These are phyloP conservation scores for Gonapodya sp. DNA, from an alignment of 192 early-diverging fungal species.

Conservation along the genomic window DNA sequence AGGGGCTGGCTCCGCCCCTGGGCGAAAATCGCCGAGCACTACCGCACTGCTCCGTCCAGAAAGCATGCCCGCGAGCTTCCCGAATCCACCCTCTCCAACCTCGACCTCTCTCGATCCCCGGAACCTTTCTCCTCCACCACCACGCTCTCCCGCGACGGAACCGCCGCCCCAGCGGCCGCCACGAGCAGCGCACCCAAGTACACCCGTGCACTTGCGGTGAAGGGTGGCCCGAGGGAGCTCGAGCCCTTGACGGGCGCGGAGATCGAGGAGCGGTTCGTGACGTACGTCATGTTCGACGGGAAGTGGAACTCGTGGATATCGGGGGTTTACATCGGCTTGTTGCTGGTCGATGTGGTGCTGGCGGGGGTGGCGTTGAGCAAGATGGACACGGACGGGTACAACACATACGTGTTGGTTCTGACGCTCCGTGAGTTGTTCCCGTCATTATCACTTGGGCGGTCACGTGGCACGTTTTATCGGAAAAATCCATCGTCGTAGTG, in stretches of 20 bases:
- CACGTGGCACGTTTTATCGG: not conserved
- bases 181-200: not conserved
- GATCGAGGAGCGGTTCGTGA: not conserved
- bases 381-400: no score
- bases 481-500: not conserved
- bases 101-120: not conserved
- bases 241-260: not conserved
- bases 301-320: not conserved
- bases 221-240: not conserved
- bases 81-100: not conserved
- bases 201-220: not conserved
- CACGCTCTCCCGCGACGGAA: no score
- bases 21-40: not conserved
- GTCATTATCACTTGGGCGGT: not conserved
- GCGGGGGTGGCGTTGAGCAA: not conserved
- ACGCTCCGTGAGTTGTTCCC: not conserved
- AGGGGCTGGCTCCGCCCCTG: not conserved
- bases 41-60: not conserved
- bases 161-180: not conserved
- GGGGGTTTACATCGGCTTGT: not conserved
- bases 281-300: not conserved
- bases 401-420: not conserved
- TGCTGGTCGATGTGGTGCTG: not conserved
- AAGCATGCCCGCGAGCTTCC: not conserved
- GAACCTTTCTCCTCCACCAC: not conserved